phyloP scores from a whole-genome alignment of 192 early-diverging fungal genomes.

The Umbelopsis isabellina region DNA sequence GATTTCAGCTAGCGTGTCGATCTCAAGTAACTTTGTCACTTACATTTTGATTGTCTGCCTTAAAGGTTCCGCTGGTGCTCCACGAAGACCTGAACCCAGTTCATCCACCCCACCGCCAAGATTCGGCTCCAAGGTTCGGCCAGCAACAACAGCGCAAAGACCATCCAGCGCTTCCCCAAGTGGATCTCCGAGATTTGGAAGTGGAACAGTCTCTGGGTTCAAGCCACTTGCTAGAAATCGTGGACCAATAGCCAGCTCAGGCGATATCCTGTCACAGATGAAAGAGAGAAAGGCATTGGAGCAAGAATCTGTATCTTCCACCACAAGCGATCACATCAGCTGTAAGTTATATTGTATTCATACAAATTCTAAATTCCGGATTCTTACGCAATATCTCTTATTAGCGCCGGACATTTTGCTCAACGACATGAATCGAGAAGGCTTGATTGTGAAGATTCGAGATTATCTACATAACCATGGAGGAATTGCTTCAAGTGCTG shows the following conservation, averaged over 20 bases:
- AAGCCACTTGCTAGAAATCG: neutral
- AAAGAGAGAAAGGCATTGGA: conserved; percentile 44
- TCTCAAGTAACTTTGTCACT: neutral
- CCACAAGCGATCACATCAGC: neutral
- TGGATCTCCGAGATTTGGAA: conserved; percentile 26
- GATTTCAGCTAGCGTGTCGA: too few relatives aligned
- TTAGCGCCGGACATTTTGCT: conserved; percentile 22
- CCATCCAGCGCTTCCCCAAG: conserved; percentile 16
- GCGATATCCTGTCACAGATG: conserved; percentile 45
- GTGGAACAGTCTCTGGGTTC: conserved; percentile 33
- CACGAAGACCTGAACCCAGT: conserved; percentile 9
- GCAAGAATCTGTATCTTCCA: conserved; percentile 18
- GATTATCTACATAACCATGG: conserved; percentile 54
- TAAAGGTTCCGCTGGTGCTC: conserved; percentile 40
- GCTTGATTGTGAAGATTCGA: conserved; percentile 55
- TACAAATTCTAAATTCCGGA: conserved; percentile 14
- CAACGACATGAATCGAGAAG: conserved; percentile 33
- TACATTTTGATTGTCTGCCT: conserved; percentile 10
- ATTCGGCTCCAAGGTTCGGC: conserved; percentile 41
- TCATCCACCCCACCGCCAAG: conserved; percentile 37
- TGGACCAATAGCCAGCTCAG: conserved; percentile 26
- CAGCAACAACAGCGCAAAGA: conserved; percentile 19
- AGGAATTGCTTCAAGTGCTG: conserved; percentile 47
- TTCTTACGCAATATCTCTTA: neutral
- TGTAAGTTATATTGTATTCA: neutral